phyloP scores from a whole-genome alignment of 306 rosid genomes.

The Cucurbita moschata region DNA sequence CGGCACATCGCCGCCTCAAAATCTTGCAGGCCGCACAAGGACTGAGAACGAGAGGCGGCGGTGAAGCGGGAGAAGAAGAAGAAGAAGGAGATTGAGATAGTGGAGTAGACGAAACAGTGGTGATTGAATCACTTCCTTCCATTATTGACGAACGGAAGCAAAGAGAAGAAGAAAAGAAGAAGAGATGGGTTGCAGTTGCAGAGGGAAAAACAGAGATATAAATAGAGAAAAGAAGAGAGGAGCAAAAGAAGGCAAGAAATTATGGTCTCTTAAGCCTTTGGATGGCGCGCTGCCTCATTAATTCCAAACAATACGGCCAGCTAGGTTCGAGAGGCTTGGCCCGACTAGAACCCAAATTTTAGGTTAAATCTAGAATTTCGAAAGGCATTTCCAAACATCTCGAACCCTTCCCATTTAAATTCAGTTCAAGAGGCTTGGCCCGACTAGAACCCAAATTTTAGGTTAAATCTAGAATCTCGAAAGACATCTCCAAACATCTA shows the following conservation, averaged over 20 bases:
- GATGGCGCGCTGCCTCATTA: neutral
- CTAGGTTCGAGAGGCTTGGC: neutral
- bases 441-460: too few relatives aligned
- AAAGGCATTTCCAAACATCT: neutral
- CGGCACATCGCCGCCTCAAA: slow-evolving; percentile 68
- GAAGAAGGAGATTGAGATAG: neutral
- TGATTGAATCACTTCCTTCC: neutral
- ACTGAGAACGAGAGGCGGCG: slow-evolving; percentile 35
- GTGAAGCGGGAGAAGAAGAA: slow-evolving; percentile 14
- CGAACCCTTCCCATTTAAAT: neutral
- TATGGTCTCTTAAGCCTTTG: too few relatives aligned
- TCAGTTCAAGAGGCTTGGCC: too few relatives aligned
- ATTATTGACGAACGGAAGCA: neutral
- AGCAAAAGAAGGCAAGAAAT: neutral
- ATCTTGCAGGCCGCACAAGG: slow-evolving; percentile 96
- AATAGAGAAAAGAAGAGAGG: neutral
- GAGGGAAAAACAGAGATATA: neutral
- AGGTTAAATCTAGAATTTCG: neutral
- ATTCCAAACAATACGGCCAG: neutral
- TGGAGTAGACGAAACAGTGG: neutral
- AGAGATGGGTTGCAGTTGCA: neutral
- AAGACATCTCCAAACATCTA: too few relatives aligned
- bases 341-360: too few relatives aligned
- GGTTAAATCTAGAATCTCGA: too few relatives aligned
- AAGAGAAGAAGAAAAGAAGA: neutral